Evolutionary conservation across 225 moss, liverwort and hornwort species (phyloP).

Genomic region (Polytrichum formosum): DNA sequence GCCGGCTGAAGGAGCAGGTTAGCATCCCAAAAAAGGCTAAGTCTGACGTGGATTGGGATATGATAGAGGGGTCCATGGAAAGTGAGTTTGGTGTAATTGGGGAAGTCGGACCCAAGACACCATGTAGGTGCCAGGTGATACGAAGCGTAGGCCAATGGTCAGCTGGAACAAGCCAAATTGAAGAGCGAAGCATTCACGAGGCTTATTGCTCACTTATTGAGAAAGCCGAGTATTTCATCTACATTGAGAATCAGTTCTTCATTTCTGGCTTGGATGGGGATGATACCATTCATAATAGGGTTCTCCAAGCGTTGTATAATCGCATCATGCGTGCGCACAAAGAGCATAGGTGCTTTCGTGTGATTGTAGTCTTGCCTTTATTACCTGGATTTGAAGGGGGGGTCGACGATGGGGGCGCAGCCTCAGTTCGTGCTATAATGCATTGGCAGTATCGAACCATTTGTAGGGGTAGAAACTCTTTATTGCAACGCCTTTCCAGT

Average conservation of each 20-base stretch:
- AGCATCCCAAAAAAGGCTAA: conserved; percentile 23
- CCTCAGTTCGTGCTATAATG: conserved; percentile 63
- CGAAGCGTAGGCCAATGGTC: conserved; percentile 71
- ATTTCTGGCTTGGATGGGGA: conserved; percentile 66
- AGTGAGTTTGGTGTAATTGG: conserved; percentile 37
- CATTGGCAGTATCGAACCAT: conserved; percentile 69
- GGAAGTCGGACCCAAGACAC: conserved; percentile 45
- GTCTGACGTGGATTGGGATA: conserved; percentile 51
- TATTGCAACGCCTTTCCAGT: conserved; percentile 40
- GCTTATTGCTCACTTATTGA: conserved; percentile 66
- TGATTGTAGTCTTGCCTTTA: conserved; percentile 55
- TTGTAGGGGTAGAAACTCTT: conserved; percentile 43
- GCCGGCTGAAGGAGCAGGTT: conserved; percentile 20
- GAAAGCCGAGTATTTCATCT: conserved; percentile 64
- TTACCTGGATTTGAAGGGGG: conserved; percentile 64
- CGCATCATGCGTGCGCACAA: conserved; percentile 52
- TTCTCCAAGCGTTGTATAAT: conserved; percentile 60
- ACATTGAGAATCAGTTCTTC: conserved; percentile 71
- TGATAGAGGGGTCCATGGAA: conserved; percentile 39
- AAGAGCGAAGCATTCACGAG: conserved; percentile 60
- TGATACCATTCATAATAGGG: conserved; percentile 48
- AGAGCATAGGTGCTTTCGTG: conserved; percentile 49
- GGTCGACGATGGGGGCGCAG: conserved; percentile 57
- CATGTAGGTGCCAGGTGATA: conserved; percentile 52
- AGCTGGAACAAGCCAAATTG: conserved; percentile 61